Conservation (phyloP, 345 rosid genomes). For the Citrus unshiu region DNA sequence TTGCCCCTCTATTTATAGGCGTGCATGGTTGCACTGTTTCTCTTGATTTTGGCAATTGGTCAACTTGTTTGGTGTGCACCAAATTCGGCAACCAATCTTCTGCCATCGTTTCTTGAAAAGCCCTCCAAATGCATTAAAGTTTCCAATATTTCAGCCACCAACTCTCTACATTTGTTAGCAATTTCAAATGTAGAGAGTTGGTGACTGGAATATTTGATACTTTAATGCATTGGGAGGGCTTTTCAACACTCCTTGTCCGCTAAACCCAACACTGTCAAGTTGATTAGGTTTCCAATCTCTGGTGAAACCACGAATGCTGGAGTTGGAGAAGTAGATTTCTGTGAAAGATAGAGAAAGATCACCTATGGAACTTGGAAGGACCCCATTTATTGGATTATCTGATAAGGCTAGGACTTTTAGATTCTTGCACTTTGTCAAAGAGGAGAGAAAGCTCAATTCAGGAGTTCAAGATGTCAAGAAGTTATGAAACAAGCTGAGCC, state of each 20-base stretch:
- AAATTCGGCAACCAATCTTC: no score
- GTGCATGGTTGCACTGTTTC: no score
- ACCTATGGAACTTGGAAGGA: slow-evolving; percentile 8
- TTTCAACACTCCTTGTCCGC: not conserved
- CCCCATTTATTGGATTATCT: not conserved
- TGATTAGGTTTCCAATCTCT: slow-evolving; percentile 4
- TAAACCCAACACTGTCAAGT: not conserved
- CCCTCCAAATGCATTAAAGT: no score
- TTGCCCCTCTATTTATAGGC: no score
- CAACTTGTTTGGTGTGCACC: no score
- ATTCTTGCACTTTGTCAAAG: slow-evolving; percentile 8
- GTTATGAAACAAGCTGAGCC: not conserved
- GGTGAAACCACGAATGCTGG: slow-evolving; percentile 14
- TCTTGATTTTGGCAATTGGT: no score
- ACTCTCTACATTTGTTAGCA: no score
- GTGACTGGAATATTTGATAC: no score
- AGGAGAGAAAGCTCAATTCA: not conserved
- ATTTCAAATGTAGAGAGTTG: no score
- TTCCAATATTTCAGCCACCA: no score
- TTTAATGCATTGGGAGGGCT: no score
- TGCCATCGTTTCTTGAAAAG: no score
- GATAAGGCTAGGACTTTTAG: not conserved
- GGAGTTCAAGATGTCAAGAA: not conserved
- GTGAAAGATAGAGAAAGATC: not conserved
- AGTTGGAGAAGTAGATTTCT: not conserved